Percentiles rank a stretch among this genome's conserved stretches.
Evolutionary conservation across 1,284 basidiomycete species (phyloP).

Genomic region (Phylloboletellus chloephorus): DNA sequence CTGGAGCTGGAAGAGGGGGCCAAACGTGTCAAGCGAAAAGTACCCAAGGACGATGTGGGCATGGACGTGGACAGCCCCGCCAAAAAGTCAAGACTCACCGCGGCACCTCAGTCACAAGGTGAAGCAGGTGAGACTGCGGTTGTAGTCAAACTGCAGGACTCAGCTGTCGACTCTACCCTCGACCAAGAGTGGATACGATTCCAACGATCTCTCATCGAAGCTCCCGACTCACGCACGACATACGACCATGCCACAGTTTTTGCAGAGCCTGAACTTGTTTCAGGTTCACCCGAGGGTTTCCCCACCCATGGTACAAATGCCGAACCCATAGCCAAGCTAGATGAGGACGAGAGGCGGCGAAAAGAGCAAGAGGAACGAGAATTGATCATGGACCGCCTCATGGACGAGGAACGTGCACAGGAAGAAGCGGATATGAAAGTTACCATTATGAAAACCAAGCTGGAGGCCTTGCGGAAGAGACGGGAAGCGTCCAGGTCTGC

Average conservation of each 20-base stretch:
- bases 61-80: neutral
- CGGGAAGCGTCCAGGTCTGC: constrained; percentile 40
- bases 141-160: constrained; percentile 7
- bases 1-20: constrained; percentile 34
- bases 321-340: constrained; percentile 32
- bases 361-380: constrained; percentile 70
- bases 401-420: constrained; percentile 77
- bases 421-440: constrained; percentile 80
- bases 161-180: constrained; percentile 31
- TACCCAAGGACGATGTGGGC: constrained; percentile 29
- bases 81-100: constrained; percentile 35
- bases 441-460: constrained; percentile 51
- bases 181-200: constrained; percentile 69
- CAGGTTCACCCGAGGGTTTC: constrained; percentile 49
- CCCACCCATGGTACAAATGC: constrained; percentile 33
- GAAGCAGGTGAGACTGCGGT: constrained; percentile 23
- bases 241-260: constrained; percentile 66
- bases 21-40: constrained; percentile 35
- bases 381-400: constrained; percentile 72
- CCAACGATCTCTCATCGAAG: constrained; percentile 53
- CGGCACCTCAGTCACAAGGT: constrained; percentile 28
- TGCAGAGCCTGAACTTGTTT: constrained; percentile 58
- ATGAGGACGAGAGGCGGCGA: constrained; percentile 40
- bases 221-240: constrained; percentile 38
- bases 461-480: constrained; percentile 57